Percentiles rank a stretch among this genome's conserved stretches.
These are phyloP conservation scores for Plasmodium blacklocki DNA, from an alignment of 169 alveolate genomes.

Conservation along the genomic window DNA sequence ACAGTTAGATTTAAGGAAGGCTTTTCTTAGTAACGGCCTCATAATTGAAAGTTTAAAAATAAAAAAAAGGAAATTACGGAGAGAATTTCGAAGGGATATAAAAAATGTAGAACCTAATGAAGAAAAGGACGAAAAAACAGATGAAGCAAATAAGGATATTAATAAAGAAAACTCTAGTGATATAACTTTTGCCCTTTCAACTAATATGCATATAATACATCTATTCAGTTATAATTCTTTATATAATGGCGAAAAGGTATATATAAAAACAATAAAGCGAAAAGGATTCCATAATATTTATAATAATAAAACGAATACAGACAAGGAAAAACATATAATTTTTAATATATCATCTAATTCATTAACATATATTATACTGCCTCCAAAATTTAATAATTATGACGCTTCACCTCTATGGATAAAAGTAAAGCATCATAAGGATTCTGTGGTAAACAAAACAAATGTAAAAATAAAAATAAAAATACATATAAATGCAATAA, in stretches of 20 bases:
- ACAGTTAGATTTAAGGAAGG: constrained; percentile 5
- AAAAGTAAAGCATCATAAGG: too few relatives aligned
- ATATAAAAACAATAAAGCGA: neutral
- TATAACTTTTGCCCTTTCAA: constrained; percentile 1
- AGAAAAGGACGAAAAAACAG: too few relatives aligned
- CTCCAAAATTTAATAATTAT: too few relatives aligned
- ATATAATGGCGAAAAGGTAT: neutral
- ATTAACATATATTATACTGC: constrained; percentile 2
- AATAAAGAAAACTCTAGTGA: too few relatives aligned
- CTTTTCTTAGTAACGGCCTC: neutral
- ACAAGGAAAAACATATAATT: neutral
- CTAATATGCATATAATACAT: neutral
- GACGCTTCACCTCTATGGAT: too few relatives aligned
- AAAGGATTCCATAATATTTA: neutral
- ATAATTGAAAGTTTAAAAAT: constrained; percentile 4
- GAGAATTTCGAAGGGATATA: neutral
- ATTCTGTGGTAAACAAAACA: too few relatives aligned
- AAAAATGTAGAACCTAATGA: too few relatives aligned
- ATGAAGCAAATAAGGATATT: too few relatives aligned
- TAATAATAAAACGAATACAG: neutral
- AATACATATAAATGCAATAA: too few relatives aligned
- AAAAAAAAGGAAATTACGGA: neutral
- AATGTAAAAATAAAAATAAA: too few relatives aligned
- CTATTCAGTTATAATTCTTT: neutral
- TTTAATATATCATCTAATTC: constrained; percentile 5